Base-by-base conservation (phyloP, 768 basidiomycete genomes). In the Calocybe cyanea region DNA sequence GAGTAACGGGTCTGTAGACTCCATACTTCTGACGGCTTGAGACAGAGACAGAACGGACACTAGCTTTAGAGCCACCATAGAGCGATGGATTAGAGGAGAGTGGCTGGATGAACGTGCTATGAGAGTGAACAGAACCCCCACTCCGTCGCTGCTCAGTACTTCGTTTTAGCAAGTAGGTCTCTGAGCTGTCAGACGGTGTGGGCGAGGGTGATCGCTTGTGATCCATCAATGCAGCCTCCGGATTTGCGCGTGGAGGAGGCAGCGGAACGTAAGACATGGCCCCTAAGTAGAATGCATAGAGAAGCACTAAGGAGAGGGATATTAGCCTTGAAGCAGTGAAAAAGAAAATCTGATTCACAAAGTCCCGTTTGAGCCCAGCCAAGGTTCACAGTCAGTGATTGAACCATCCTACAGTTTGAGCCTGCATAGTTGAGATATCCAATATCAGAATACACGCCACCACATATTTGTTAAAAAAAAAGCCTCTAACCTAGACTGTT, bases 321-420 rank as follows among this genome's bases (percentile, higher is more conserved):
- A 28, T 17, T 38, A 10, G 24, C 25, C 19, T 42, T 19, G 25
- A 28, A 11, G 28, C 3, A 18, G 23, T 19, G 17, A 25, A n/a
- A 20, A 24, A 36, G 21, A 25, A 21, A 18, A 3, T n/a, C 18
- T 18, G 13, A 62, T 67, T 51, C 57, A 73, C 71, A 44, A 32
- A 72, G 57, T 20, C 57, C 66, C 17, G 64, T 56, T 23, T 66
- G 56, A 2, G 54, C 44, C 62, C 63, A 69, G 21, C 63, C 60
- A 17, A 59, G 64, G 46, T 59, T 58, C 6, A 66, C 56, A 33
- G 63, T 58, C 7, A 51, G 46, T 18, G 56, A 57, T 13, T 61
- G 58, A 23, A 67, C 52, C 21, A 48, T 48, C 45, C 59, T 61
- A 48, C 72, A 72, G 24, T 54, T 56, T 13, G 62, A 55, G 7